Conservation (phyloP, 2,329 filamentous ascomycete species). For the Colletotrichum sp. region DNA sequence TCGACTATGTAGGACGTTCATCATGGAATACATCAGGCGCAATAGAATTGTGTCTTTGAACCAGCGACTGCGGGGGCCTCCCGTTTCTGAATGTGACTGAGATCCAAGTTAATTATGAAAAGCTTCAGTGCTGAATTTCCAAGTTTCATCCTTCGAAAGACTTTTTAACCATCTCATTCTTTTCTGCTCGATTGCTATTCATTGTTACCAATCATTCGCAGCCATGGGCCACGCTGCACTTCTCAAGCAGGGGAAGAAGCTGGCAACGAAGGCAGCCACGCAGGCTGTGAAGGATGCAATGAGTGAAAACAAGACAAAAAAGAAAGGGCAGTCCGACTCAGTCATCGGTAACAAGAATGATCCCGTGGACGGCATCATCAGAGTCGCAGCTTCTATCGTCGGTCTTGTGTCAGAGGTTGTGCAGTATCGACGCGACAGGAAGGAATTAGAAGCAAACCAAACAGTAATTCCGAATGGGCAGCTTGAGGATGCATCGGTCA, state of each 20-base stretch:
- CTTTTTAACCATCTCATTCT: neutral
- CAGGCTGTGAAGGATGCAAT: neutral
- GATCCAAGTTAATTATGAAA: neutral
- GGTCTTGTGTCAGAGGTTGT: conserved; percentile 22
- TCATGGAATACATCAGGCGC: neutral
- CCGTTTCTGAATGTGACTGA: neutral
- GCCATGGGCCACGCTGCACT: neutral
- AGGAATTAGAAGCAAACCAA: neutral
- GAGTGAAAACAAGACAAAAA: neutral
- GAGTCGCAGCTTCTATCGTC: conserved; percentile 19
- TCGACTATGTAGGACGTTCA: neutral
- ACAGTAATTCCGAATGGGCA: neutral
- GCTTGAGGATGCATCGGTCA: neutral
- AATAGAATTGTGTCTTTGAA: neutral
- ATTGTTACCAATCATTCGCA: neutral
- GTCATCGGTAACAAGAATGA: neutral
- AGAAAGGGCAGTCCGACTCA: neutral
- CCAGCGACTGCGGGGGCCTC: no score
- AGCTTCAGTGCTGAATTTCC: neutral
- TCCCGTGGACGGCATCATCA: conserved; percentile 13
- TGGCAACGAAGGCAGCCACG: neutral
- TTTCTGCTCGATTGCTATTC: neutral
- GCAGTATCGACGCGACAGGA: conserved; percentile 22
- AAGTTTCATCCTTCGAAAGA: neutral
- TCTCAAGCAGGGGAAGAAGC: neutral